Evolutionary conservation across 2,329 filamentous ascomycete species (phyloP), one percentile per base, ranked within the genome.

Genomic region (Xylariaceae sp.): DNA sequence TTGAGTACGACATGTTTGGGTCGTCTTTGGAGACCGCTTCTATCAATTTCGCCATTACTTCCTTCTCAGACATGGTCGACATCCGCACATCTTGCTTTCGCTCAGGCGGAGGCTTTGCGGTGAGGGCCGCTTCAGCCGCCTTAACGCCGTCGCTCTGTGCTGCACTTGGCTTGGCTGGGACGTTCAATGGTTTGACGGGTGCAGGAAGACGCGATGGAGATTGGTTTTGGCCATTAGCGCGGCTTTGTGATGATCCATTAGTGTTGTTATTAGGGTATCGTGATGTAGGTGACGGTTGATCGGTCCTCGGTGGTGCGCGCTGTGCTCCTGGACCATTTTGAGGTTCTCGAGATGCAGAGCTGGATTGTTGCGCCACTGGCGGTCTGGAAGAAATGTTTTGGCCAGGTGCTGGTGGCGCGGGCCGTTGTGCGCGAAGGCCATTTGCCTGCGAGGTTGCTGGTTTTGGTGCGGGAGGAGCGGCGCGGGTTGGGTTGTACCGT

Each of bases 51-150:
- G 88, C 85, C 93, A 98, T 98, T 46, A 98, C 93, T 67, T 98
- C 92, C 54, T 79, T 86, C 70, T 98, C 93, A 8, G 88, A 88
- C 93, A 98, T 97, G 58, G 88, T 94, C 29, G 92, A 97, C 90
- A 98, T 96, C 63, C 93, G 89, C 39, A 93, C 89, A 69, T 96
- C 93, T 70, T 95, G 91, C 67, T 88, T 83, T 50, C 88, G 83
- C 59, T 90, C 83, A 22, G 82, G 67, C 3, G 83, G 68, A 21
- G 87, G 85, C 69, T 95, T 93, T 60, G 92, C 85, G 14, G 87
- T 92, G 45, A 97, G 77, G 8, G 90, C 90, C 42, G 86, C 85
- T 66, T 97, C 91, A 4, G 92, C 91, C 59, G 91, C 88, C 71
- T 93, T 94, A 55, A 95, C 82, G 22, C 85, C 77, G 61, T 93